Conservation (phyloP, 1,284 basidiomycete genomes). For the Malassezia brasiliensis region DNA sequence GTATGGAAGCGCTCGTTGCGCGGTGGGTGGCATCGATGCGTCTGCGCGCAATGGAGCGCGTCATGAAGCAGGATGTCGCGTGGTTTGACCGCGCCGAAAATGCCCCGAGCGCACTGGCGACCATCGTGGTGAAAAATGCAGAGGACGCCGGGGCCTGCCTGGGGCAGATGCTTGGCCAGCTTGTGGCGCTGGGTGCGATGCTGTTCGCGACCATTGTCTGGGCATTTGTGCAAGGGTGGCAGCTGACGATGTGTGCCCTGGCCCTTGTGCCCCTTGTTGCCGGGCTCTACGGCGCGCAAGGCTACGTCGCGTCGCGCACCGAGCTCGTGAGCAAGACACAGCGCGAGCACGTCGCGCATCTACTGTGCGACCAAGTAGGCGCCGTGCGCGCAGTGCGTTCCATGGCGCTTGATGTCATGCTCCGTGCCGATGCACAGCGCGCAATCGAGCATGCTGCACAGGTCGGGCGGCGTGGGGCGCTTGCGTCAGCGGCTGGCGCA, state of each 20-base stretch:
- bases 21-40: conserved; percentile 68
- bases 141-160: conserved; percentile 78
- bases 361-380: conserved; percentile 75
- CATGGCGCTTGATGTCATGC: conserved; percentile 61
- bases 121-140: conserved; percentile 75
- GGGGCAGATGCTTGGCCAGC: conserved; percentile 63
- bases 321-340: conserved; percentile 72
- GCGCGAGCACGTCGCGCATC: conserved; percentile 71
- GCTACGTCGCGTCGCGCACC: conserved; percentile 59
- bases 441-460: conserved; percentile 57
- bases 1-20: conserved; percentile 60
- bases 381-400: conserved; percentile 78
- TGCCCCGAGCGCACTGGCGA: conserved; percentile 58
- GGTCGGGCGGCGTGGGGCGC: conserved; percentile 66
- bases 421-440: conserved; percentile 58
- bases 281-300: conserved; percentile 63
- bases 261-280: conserved; percentile 78
- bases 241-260: conserved; percentile 80
- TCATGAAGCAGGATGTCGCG: conserved; percentile 74
- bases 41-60: conserved; percentile 54
- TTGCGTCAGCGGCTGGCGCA: conserved; percentile 64
- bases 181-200: conserved; percentile 65
- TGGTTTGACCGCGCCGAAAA: conserved; percentile 74
- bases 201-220: conserved; percentile 70
- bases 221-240: conserved; percentile 81